Percentiles rank a stretch among this genome's conserved stretches.
Conservation (phyloP, 169 alveolate species). For the Cryptosporidium sp. region DNA sequence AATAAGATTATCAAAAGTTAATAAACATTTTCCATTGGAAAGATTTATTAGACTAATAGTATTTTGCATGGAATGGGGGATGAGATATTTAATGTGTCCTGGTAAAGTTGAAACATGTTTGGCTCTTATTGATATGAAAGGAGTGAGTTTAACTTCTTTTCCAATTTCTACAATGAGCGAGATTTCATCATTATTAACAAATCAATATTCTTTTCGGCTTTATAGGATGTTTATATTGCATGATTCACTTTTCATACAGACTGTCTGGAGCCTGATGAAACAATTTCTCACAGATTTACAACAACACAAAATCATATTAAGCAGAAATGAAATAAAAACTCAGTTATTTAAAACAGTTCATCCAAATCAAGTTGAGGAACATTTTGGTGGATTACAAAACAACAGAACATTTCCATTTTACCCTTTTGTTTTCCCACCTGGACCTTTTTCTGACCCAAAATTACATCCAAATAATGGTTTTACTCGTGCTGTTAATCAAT, state of each 20-base stretch:
- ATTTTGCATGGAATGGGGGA: slow-evolving; percentile 82
- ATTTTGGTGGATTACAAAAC: slow-evolving; percentile 81
- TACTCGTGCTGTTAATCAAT: slow-evolving; percentile 31
- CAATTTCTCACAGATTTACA: slow-evolving; percentile 81
- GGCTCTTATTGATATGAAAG: slow-evolving; percentile 79
- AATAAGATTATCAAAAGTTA: slow-evolving; percentile 61
- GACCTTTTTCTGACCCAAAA: slow-evolving; percentile 74
- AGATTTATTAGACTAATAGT: slow-evolving; percentile 78
- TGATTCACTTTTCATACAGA: slow-evolving; percentile 80
- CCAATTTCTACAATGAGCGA: slow-evolving; percentile 81
- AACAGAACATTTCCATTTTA: slow-evolving; percentile 76
- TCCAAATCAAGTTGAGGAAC: slow-evolving; percentile 79
- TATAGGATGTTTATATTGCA: slow-evolving; percentile 80
- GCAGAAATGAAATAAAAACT: slow-evolving; percentile 71
- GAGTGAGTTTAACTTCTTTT: slow-evolving; percentile 79
- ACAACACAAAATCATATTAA: slow-evolving; percentile 80
- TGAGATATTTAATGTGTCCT: slow-evolving; percentile 80
- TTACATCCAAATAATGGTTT: slow-evolving; percentile 64
- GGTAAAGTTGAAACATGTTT: slow-evolving; percentile 82
- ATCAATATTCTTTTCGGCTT: slow-evolving; percentile 83
- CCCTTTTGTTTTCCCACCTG: slow-evolving; percentile 80
- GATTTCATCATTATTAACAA: slow-evolving; percentile 79
- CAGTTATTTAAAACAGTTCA: slow-evolving; percentile 71
- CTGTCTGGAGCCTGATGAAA: slow-evolving; percentile 81
- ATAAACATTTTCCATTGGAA: slow-evolving; percentile 61